These are phyloP conservation scores for Ceratocystis harringtonii DNA, from an alignment of 2,329 filamentous ascomycete species.

Conservation along the genomic window DNA sequence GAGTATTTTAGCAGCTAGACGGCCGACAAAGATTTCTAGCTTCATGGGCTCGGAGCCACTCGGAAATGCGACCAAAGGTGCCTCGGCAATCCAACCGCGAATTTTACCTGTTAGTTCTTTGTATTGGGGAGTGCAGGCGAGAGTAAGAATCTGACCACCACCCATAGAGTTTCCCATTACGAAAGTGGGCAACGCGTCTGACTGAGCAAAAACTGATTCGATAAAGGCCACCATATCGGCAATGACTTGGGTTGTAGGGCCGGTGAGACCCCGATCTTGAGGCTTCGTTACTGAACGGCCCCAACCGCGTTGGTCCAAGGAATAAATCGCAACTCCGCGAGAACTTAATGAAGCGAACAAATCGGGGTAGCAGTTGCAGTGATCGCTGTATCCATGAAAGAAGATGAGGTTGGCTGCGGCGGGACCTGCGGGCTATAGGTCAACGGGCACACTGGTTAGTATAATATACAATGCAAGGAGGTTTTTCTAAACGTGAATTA, in stretches of 20 bases:
- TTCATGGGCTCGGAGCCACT: conserved; percentile 46
- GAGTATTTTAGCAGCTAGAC: conserved; percentile 51
- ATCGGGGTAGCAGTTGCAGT: conserved; percentile 59
- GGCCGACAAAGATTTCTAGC: conserved; percentile 49
- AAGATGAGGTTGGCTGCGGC: conserved; percentile 61
- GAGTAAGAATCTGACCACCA: conserved; percentile 57
- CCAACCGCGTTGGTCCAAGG: conserved; percentile 83
- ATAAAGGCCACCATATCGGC: conserved; percentile 62
- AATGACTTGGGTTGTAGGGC: conserved; percentile 57
- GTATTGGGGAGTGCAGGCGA: conserved; percentile 37
- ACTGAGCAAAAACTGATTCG: conserved; percentile 37
- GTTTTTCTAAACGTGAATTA: not conserved
- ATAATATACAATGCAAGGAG: conserved; percentile 5
- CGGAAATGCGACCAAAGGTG: conserved; percentile 65
- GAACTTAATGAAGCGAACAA: conserved; percentile 57
- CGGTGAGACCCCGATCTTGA: conserved; percentile 54
- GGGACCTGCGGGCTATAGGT: conserved; percentile 36
- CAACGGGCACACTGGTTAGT: conserved; percentile 5
- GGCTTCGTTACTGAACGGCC: conserved; percentile 52
- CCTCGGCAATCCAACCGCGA: conserved; percentile 58
- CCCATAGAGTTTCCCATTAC: conserved; percentile 88
- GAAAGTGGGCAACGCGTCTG: conserved; percentile 52
- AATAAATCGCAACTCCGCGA: conserved; percentile 58
- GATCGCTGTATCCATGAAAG: conserved; percentile 82
- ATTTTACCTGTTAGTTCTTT: conserved; percentile 43